These are phyloP conservation scores for Rhizoclosmatium globosum DNA, from an alignment of 192 early-diverging fungal genomes.

Conservation along the genomic window DNA sequence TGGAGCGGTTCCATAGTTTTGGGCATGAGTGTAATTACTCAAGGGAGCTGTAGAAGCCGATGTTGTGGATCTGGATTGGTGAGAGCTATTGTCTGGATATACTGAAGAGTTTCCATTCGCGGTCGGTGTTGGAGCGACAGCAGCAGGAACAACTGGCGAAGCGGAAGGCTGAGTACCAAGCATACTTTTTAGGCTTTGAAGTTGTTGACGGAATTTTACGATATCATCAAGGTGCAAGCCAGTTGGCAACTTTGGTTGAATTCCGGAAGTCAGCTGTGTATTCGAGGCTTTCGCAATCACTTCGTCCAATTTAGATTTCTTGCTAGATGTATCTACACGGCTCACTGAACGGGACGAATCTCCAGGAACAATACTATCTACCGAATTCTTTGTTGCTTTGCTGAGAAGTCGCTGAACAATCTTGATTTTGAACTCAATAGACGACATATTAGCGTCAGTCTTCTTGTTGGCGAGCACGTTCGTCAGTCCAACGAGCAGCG, in stretches of 20 bases:
- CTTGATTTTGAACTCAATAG: constrained; percentile 21
- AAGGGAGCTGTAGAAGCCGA: too few relatives aligned
- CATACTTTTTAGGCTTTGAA: background rate
- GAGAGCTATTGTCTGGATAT: too few relatives aligned
- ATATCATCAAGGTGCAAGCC: background rate
- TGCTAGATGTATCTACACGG: background rate
- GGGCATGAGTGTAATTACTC: too few relatives aligned
- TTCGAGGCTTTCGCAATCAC: background rate
- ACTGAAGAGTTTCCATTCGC: background rate
- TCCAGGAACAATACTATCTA: background rate
- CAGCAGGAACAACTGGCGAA: background rate
- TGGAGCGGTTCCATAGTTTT: background rate
- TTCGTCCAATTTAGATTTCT: background rate
- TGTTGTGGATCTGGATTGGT: too few relatives aligned
- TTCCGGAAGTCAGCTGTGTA: background rate
- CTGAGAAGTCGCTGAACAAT: constrained; percentile 15
- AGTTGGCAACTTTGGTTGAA: background rate
- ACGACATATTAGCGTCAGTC: background rate
- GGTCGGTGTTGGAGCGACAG: background rate
- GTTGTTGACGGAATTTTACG: background rate
- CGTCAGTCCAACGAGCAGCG: constrained; percentile 16
- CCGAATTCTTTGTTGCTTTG: background rate
- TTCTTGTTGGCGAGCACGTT: background rate
- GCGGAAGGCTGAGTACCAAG: background rate
- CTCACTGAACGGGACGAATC: background rate